These are phyloP conservation scores for Escovopsis sp. DNA, from an alignment of 2,329 filamentous ascomycete genomes.

Conservation along the genomic window DNA sequence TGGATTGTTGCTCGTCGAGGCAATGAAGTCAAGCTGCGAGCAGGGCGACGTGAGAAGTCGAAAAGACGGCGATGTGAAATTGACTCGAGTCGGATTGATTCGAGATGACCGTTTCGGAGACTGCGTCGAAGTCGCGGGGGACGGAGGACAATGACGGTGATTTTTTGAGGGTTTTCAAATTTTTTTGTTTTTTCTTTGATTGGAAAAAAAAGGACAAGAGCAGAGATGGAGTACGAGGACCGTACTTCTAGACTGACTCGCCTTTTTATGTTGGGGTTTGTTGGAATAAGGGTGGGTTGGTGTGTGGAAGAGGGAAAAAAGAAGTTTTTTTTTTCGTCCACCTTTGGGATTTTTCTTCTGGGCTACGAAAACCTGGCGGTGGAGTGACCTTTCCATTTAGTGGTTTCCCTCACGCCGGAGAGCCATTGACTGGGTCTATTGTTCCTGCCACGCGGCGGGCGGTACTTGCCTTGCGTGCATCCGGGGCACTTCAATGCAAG, in stretches of 20 bases:
- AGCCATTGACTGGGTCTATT: neutral
- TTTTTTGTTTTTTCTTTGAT: constrained; percentile 46
- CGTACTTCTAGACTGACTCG: constrained; percentile 41
- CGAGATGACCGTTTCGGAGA: constrained; percentile 12
- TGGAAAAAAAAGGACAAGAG: constrained; percentile 37
- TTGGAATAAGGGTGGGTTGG: constrained; percentile 35
- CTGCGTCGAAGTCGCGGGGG: constrained; percentile 16
- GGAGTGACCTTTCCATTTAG: constrained; percentile 10
- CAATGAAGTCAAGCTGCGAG: constrained; percentile 4
- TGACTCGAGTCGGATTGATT: constrained; percentile 6
- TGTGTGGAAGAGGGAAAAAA: constrained; percentile 28
- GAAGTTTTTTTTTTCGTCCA: constrained; percentile 26
- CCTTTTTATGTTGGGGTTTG: constrained; percentile 27
- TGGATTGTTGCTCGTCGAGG: constrained; percentile 3
- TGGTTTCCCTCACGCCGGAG: too few species aligned
- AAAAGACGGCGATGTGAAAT: constrained; percentile 5
- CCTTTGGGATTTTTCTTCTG: constrained; percentile 17
- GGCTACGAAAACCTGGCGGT: constrained; percentile 10
- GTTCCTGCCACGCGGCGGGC: constrained; percentile 2
- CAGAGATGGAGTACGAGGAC: constrained; percentile 44
- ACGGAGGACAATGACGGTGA: constrained; percentile 30
- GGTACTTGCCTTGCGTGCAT: too few species aligned
- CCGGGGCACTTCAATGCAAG: too few species aligned
- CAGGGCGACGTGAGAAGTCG: constrained; percentile 4
- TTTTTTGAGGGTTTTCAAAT: constrained; percentile 41